A percentile compares a stretch with the other conserved stretches of the same genome.
Conservation (phyloP, 257 asterid genomes). For the Mentha longifolia region DNA sequence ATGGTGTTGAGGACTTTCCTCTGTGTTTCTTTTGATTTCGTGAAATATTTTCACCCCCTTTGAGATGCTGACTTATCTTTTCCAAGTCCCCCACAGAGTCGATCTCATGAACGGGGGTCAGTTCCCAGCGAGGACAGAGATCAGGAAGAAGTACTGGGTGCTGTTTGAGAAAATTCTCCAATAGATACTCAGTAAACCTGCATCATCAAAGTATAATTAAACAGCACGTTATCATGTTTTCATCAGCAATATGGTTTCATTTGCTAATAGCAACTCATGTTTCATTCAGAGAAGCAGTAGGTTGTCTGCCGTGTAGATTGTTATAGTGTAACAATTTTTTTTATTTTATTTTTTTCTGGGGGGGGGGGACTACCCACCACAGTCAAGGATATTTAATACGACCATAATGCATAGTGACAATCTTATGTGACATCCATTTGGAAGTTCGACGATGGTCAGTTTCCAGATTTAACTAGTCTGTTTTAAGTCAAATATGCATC, state of each 20-base stretch:
- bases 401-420: neutral
- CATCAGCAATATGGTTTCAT: slow-evolving; percentile 26
- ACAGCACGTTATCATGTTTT: slow-evolving; percentile 31
- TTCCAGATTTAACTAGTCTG: neutral
- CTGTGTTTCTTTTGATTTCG: slow-evolving; percentile 50
- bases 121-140: slow-evolving; percentile 60
- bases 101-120: slow-evolving; percentile 42
- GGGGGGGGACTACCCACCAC: neutral
- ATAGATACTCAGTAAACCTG: slow-evolving; percentile 75
- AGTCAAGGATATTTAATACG: slow-evolving; percentile 19
- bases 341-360: too few relatives aligned
- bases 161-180: slow-evolving; percentile 64
- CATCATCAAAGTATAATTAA: slow-evolving; percentile 35
- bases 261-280: slow-evolving; percentile 1
- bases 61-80: slow-evolving; percentile 54
- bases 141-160: slow-evolving; percentile 66
- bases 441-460: neutral
- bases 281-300: slow-evolving; percentile 3
- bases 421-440: neutral
- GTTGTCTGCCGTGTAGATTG: slow-evolving; percentile 12
- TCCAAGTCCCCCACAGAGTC: slow-evolving; percentile 51
- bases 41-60: slow-evolving; percentile 46
- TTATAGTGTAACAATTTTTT: slow-evolving; percentile 13
- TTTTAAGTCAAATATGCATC: slow-evolving; percentile 11
- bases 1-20: slow-evolving; percentile 46